Base-by-base conservation (phyloP, 352 stramenopile genomes). In the Phytophthora boehmeriae region DNA sequence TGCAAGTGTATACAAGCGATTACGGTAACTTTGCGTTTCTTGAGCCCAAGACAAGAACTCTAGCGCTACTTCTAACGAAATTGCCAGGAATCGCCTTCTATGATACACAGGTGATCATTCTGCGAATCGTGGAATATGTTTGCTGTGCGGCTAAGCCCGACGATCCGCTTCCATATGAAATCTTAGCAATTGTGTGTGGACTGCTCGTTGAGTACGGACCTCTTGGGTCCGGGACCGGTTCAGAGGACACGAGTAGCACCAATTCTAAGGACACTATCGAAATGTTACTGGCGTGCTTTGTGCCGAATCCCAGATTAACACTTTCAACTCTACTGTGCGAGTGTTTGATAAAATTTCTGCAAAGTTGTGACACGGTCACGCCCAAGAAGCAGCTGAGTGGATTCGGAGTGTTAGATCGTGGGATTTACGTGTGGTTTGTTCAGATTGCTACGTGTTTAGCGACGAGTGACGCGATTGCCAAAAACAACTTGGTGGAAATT, bases 71-170 rank as follows among this genome's bases (percentile, higher is more conserved):
- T 11, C 48, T 92, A 49, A 86, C 79, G 13, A 90, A 88, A 51
- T 53, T 94, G 0, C 79, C 77, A 5, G 68, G 66, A 23, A 84
- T 88, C 2, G 38, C 30, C 3, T 88, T 80, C 23, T 85, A 79
- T 35, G 77, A 89, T 46, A 75, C 80, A 2, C 73, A 80, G 39
- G 69, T 89, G 13, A 90, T 92, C 55, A 87, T 90, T 8, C 67
- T 94, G 20, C 72, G 80, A 16, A 85, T 90, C 20, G 83, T 89
- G n/a, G 82, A 94, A 55, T 90, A 92, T 36, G 80, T 91, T 9
- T 90, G 82, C 45, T 83, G 75, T 19, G 68, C 77, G 28, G 83
- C 79, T 28, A 73, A 70, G 32, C 41, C 70, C 14, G 76, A 89
- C 2, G 67, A 67, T 2, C 43, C 68, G 6, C 49, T 88, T 16